Conservation (phyloP, 768 basidiomycete species). For the Trichaptum fuscoviolaceum region DNA sequence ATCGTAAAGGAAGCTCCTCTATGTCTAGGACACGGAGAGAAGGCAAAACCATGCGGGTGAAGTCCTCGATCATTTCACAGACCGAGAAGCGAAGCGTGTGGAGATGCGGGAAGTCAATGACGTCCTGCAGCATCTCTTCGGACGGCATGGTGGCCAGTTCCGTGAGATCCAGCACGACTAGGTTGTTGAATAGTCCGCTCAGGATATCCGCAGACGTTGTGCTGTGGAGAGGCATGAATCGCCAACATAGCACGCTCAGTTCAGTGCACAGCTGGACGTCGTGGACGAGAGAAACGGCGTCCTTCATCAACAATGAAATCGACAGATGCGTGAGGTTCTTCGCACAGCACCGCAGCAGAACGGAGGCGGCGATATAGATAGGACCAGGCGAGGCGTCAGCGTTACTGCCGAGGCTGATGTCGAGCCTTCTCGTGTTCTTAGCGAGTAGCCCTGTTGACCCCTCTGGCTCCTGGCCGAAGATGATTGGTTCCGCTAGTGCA, state of each 20-base stretch:
- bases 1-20: not conserved
- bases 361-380: not conserved
- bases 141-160: not conserved
- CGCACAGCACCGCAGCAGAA: not conserved
- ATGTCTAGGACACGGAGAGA: not conserved
- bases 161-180: not conserved
- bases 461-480: not conserved
- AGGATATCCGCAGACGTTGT: not conserved
- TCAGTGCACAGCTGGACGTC: not conserved
- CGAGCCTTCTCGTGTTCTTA: not conserved
- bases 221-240: not conserved
- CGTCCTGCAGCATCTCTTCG: not conserved
- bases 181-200: not conserved
- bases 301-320: not conserved
- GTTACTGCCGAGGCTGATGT: not conserved
- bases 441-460: not conserved
- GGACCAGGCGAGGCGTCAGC: not conserved
- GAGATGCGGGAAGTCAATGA: not conserved
- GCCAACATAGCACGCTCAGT: not conserved
- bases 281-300: not conserved
- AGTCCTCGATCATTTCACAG: not conserved
- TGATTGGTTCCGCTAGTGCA: not conserved
- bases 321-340: not conserved
- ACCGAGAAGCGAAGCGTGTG: not conserved
- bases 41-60: not conserved